Base-by-base conservation (phyloP, 305 asterid genomes). In the Solanum hybrid region DNA sequence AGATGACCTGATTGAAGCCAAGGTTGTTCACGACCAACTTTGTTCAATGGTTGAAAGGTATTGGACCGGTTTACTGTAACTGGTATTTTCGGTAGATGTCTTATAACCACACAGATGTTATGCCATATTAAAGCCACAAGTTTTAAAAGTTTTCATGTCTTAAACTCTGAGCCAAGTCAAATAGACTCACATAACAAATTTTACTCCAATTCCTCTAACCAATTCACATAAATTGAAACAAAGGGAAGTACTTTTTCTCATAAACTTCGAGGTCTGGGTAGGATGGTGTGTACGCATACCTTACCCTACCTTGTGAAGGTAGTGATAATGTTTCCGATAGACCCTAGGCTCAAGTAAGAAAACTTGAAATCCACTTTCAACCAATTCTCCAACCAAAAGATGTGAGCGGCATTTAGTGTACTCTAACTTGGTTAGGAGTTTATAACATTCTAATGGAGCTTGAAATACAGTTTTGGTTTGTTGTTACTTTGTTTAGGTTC, bases 21-120 rank as follows among this genome's bases (percentile, higher is more conserved):
- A 89, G 85, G 91, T 76, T 78, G 92, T 91, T 71, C 92, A 91
- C 67, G 92, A 91, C 79, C 92, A 86, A 89, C 92, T 91, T 40
- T 91, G 92, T 91, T 89, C 91, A 87, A 91, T 91, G 91, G 91
- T 91, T 4, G 92, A 87, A 86, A 86, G 92, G 92, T 91, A 89
- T 31, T 80, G 86, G 73, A 42, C 61, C 46, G 5, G 39, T 26
- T 46, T 86, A 40, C 89, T 86, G 36, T 36, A 86, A 7, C 67
- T 36, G 16, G 89, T 34, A 64, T 86, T 31, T 64, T 37, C 64
- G 1, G 64, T 51, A 51, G 24, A 57, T 16, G 69, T 57, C 34
- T 74, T 74, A 74, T 29, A 29, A 14, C 80, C 37, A 74, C 37
- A 29, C n/a, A 74, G 33, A 74, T 74, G n/a, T 74, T 31, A 74